A percentile compares a stretch with the other conserved stretches of the same genome.
Evolutionary conservation across 192 early-diverging fungal species (phyloP).

Genomic region (Backusella luteola): DNA sequence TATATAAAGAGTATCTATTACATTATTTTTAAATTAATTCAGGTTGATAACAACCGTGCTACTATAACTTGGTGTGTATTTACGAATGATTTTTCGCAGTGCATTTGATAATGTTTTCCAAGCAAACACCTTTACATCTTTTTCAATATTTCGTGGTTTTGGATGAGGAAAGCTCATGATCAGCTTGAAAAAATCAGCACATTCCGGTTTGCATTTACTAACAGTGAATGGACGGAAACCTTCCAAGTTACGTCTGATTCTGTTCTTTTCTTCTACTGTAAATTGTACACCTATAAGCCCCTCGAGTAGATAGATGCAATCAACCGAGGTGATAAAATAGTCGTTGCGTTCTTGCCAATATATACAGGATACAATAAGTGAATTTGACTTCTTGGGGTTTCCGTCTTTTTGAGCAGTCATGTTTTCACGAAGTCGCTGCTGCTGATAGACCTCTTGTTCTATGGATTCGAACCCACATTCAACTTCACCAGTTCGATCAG

Average conservation of each 20-base stretch:
- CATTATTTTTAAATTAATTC: conserved; percentile 5
- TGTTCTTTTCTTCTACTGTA: conserved; percentile 83
- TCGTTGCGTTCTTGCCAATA: conserved; percentile 74
- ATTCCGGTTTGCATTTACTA: conserved; percentile 73
- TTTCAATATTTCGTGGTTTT: conserved; percentile 84
- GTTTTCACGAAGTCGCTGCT: conserved; percentile 50
- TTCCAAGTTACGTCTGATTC: conserved; percentile 84
- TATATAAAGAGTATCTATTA: background rate
- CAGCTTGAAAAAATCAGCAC: conserved; percentile 74
- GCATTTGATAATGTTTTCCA: conserved; percentile 73
- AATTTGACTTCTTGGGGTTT: conserved; percentile 34
- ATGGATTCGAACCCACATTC: conserved; percentile 27
- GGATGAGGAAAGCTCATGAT: conserved; percentile 85
- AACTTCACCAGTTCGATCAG: background rate
- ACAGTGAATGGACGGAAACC: conserved; percentile 77
- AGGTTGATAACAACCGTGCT: conserved; percentile 30
- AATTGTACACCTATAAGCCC: conserved; percentile 72
- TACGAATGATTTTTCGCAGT: conserved; percentile 76
- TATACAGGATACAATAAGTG: conserved; percentile 75
- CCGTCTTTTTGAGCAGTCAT: conserved; percentile 57
- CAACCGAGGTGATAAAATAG: conserved; percentile 80
- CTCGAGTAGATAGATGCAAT: conserved; percentile 76
- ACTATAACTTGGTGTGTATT: conserved; percentile 61
- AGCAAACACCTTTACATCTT: conserved; percentile 85
- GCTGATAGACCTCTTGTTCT: conserved; percentile 53